These are phyloP conservation scores for Salvia hispanica DNA, from an alignment of 257 asterid species.

Conservation along the genomic window DNA sequence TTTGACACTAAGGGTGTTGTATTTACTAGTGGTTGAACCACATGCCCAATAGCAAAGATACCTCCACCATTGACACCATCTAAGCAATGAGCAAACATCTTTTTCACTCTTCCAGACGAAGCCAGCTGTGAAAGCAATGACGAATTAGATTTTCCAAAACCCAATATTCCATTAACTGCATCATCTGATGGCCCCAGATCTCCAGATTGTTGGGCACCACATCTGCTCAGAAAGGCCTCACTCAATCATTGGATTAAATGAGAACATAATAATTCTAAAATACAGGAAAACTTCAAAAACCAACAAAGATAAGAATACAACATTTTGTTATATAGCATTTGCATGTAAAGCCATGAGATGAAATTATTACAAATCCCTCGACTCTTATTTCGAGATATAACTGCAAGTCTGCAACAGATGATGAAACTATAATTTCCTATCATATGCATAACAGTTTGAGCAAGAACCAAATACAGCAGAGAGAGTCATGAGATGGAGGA, in stretches of 20 bases:
- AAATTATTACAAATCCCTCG: constrained; percentile 11
- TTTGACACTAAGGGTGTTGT: constrained; percentile 79
- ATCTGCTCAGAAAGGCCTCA: constrained; percentile 53
- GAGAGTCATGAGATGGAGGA: neutral
- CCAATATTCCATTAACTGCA: constrained; percentile 96
- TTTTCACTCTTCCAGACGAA: constrained; percentile 82
- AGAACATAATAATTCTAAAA: constrained; percentile 5
- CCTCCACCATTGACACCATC: constrained; percentile 99
- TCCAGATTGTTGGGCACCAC: constrained; percentile 89
- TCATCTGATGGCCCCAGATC: constrained; percentile 81
- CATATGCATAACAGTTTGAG: neutral
- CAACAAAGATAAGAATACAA: constrained; percentile 24
- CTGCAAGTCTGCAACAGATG: neutral
- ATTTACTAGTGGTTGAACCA: constrained; percentile 94
- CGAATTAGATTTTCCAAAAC: constrained; percentile 93
- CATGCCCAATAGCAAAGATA: constrained; percentile 98
- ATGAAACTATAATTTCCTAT: constrained; percentile 10
- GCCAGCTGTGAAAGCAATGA: constrained; percentile 98
- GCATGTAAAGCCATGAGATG: constrained; percentile 26
- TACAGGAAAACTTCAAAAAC: constrained; percentile 11
- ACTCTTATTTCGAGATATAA: constrained; percentile 3
- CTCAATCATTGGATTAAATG: constrained; percentile 2
- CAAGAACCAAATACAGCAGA: constrained; percentile 8
- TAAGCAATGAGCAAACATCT: constrained; percentile 98
- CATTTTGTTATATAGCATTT: neutral